A percentile compares a stretch with the other conserved stretches of the same genome.
Evolutionary conservation across 192 early-diverging fungal species (phyloP).

Genomic region (Powellomyces hirtus): DNA sequence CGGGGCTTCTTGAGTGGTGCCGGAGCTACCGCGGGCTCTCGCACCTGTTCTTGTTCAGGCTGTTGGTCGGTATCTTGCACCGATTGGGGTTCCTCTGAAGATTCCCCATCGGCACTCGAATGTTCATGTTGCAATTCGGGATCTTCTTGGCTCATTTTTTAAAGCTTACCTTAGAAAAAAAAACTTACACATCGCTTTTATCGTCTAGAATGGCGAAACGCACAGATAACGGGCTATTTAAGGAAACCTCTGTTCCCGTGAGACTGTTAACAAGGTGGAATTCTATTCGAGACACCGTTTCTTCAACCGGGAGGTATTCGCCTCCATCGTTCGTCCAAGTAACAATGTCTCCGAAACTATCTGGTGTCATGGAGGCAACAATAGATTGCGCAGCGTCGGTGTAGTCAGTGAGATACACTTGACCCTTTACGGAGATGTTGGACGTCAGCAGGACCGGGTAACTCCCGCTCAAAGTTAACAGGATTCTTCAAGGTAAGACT

Average conservation of each 20-base stretch:
- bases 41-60: no score
- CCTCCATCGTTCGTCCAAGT: slow-evolving; percentile 4
- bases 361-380: slow-evolving; percentile 2
- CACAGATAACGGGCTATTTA: slow-evolving; percentile 6
- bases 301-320: not conserved
- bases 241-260: not conserved
- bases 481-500: slow-evolving; percentile 1
- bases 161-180: not conserved
- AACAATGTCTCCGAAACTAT: slow-evolving; percentile 6
- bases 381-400: not conserved
- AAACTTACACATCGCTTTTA: no score
- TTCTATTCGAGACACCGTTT: not conserved
- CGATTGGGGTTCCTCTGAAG: no score
- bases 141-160: no score
- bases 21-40: no score
- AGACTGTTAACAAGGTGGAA: slow-evolving; percentile 8
- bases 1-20: no score
- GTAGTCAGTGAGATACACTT: slow-evolving; percentile 1
- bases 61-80: no score
- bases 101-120: no score
- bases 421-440: not conserved
- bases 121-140: no score
- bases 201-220: slow-evolving; percentile 4
- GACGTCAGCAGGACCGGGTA: not conserved
- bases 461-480: slow-evolving; percentile 14